Percentiles rank a stretch among this genome's conserved stretches.
Conservation (phyloP, 352 stramenopile species). For the Globisporangium nagaii region DNA sequence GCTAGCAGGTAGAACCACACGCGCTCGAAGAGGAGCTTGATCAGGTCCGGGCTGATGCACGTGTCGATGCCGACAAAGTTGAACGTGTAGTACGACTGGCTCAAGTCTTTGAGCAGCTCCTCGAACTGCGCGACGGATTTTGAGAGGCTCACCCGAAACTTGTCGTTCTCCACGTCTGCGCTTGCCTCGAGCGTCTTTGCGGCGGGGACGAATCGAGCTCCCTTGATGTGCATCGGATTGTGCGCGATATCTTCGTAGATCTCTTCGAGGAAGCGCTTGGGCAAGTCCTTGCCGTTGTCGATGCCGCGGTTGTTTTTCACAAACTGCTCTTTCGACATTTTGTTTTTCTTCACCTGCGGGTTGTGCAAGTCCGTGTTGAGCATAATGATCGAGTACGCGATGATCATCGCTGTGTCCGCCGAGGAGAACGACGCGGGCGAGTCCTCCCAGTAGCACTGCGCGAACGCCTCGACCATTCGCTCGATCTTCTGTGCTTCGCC, state of each 20-base stretch:
- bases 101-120: slow-evolving; percentile 83
- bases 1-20: slow-evolving; percentile 95
- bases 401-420: slow-evolving; percentile 84
- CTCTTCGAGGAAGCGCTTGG: slow-evolving; percentile 86
- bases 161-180: slow-evolving; percentile 69
- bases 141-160: slow-evolving; percentile 58
- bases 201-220: slow-evolving; percentile 44
- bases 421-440: slow-evolving; percentile 69
- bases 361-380: slow-evolving; percentile 90
- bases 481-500: slow-evolving; percentile 99
- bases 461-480: slow-evolving; percentile 95
- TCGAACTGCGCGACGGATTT: slow-evolving; percentile 79
- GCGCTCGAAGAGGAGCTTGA: slow-evolving; percentile 89
- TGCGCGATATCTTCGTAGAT: slow-evolving; percentile 96
- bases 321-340: slow-evolving; percentile 97
- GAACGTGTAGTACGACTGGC: slow-evolving; percentile 80
- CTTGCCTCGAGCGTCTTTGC: slow-evolving; percentile 38
- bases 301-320: slow-evolving; percentile 96
- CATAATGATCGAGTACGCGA: slow-evolving; percentile 91
- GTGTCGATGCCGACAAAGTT: slow-evolving; percentile 90
- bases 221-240: slow-evolving; percentile 91
- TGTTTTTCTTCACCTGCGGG: slow-evolving; percentile 91
- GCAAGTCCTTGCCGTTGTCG: slow-evolving; percentile 89
- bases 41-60: slow-evolving; percentile 85
- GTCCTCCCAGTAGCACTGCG: slow-evolving; percentile 98